Evolutionary conservation across 2,329 filamentous ascomycete genomes (phyloP), one percentile per base, ranked within the genome.

Genomic region (Colletotrichum sp.): DNA sequence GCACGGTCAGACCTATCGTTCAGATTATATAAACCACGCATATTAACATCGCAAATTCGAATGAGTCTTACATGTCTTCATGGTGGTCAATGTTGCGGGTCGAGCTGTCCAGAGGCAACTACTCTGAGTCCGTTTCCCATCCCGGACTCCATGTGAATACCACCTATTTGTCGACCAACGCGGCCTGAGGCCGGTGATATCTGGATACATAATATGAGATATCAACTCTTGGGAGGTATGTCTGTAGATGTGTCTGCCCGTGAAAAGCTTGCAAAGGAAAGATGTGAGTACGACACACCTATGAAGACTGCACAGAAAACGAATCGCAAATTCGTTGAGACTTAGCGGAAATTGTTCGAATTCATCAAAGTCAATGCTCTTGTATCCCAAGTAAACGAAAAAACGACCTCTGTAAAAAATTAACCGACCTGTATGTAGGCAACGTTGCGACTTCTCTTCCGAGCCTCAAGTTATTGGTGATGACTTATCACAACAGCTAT

Each of bases 41-140:
- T 22, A 1, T 49, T 12, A 22, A 8, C 1, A 49, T 49, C 4
- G 11, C 11, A 49, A 22, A 22, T 49, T 4, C n/a, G 1, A 19
- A 22, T 49, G n/a, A 5, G 6, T 49, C 1, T 22, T 49, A 3
- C 44, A 3, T 49, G n/a, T 22, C 44, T 49, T 49, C 19, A 22
- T 22, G 44, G 11, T 22, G n/a, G 19, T 3, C 6, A 49, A 49
- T 2, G 2, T 13, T 13, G 44, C 44, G 11, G n/a, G 6, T 22
- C 11, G 44, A 49, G 2, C n/a, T 0, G n/a, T 1, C 9, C n/a
- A 49, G 11, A 12, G 11, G n/a, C n/a, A 22, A 49, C 44, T 49
- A 0, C 44, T 22, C n/a, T 3, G 0, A 11, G 11, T 8, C 44
- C n/a, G n/a, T 2, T 7, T 49, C 44, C 1, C 44, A 49, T 49